Conservation (phyloP, 805 yeast genomes). For the Nakazawaea sp. region DNA sequence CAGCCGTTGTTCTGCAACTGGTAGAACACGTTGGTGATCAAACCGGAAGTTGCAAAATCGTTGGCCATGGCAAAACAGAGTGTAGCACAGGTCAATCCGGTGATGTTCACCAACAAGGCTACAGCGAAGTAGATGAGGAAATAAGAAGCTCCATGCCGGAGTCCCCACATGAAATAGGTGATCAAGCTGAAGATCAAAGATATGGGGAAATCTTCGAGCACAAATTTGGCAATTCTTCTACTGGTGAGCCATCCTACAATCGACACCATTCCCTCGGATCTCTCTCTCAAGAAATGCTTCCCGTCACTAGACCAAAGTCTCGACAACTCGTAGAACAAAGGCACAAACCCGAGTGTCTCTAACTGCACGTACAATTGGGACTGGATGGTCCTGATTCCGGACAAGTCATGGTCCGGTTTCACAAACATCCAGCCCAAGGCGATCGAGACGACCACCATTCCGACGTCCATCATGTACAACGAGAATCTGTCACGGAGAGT, state of each 20-base stretch:
- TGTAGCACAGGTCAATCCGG: conserved; percentile 44
- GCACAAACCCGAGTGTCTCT: conserved; percentile 43
- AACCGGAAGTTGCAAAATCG: conserved; percentile 47
- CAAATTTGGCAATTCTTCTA: conserved; percentile 50
- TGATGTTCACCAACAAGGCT: conserved; percentile 39
- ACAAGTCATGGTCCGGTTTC: conserved; percentile 44
- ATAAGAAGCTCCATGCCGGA: conserved; percentile 31
- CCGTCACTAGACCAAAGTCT: conserved; percentile 44
- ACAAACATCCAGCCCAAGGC: conserved; percentile 63
- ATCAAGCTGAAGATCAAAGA: conserved; percentile 46
- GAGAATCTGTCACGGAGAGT: conserved; percentile 28
- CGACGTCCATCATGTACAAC: conserved; percentile 24
- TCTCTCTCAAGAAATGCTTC: conserved; percentile 46
- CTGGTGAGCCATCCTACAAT: conserved; percentile 54
- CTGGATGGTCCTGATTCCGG: conserved; percentile 54
- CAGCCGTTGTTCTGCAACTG: conserved; percentile 66
- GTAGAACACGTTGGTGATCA: conserved; percentile 45
- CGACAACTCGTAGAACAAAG: conserved; percentile 43
- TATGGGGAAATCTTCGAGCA: conserved; percentile 57
- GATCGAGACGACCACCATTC: conserved; percentile 35
- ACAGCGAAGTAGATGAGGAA: conserved; percentile 54
- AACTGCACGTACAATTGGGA: conserved; percentile 39
- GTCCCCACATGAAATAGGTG: conserved; percentile 66
- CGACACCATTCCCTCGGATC: conserved; percentile 54
- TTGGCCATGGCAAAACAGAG: conserved; percentile 41